A percentile compares a stretch with the other conserved stretches of the same genome.
Conservation (phyloP, 2,329 filamentous ascomycete genomes). For the Exophiala alcalophila region DNA sequence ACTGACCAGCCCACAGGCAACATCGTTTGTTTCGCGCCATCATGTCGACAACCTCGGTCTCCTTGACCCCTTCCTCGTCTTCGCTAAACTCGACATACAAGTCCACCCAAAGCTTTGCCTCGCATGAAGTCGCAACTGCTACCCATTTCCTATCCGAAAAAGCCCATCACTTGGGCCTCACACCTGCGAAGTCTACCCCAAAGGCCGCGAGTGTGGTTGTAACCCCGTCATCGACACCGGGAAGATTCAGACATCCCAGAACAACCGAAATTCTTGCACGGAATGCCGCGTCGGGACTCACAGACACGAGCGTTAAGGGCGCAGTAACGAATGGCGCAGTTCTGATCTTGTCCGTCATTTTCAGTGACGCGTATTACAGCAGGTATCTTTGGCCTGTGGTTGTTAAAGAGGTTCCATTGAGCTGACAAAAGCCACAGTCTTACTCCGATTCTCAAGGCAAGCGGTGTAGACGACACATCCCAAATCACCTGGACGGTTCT, state of each 20-base stretch:
- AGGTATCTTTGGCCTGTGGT: constrained; percentile 10
- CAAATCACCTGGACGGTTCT: constrained; percentile 41
- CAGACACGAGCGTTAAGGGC: constrained; percentile 68
- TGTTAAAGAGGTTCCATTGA: constrained; percentile 21
- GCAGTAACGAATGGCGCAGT: constrained; percentile 66
- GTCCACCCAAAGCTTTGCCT: constrained; percentile 5
- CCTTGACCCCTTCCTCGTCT: constrained; percentile 16
- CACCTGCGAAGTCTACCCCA: constrained; percentile 7
- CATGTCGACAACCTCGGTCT: constrained; percentile 23
- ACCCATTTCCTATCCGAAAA: constrained; percentile 3
- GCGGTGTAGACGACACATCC: constrained; percentile 38
- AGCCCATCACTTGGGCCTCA: constrained; percentile 1
- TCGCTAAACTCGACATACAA: constrained; percentile 5
- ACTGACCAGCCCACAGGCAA: background rate
- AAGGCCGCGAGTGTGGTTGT: constrained; percentile 17
- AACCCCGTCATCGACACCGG: constrained; percentile 47
- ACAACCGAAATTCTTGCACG: constrained; percentile 82
- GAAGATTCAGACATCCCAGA: constrained; percentile 87
- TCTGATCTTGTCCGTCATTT: constrained; percentile 49
- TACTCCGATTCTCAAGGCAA: constrained; percentile 34
- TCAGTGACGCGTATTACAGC: constrained; percentile 32
- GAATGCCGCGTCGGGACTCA: constrained; percentile 74
- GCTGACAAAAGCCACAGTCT: constrained; percentile 32
- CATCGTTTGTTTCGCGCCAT: constrained; percentile 1
- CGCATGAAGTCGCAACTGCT: constrained; percentile 7